Evolutionary conservation across 1,284 basidiomycete genomes (phyloP), one percentile per base, ranked within the genome.

Genomic region (Tilletia setariae): DNA sequence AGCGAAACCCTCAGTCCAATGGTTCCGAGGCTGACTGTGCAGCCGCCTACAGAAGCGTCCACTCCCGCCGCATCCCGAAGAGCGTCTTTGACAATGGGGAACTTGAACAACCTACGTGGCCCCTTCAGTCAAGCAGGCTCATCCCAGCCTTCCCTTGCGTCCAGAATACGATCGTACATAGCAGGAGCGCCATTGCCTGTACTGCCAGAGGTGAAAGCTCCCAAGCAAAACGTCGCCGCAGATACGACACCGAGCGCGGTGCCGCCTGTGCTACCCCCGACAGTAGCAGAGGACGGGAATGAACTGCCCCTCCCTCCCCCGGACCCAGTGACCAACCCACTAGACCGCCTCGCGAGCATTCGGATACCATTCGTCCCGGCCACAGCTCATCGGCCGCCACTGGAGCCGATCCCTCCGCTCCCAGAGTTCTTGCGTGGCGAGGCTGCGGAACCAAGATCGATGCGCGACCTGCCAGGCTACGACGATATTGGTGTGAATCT

Each of bases 381-480:
- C n/a, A 63, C 62, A 23, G 40, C 62, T 6, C 62, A 43, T 25
- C 62, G 62, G 16, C 62, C 62, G 15, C 62, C 40, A 15, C 25
- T 43, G 62, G 62, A 63, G 21, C 43, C 62, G n/a, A 63, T 46
- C 21, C 62, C 42, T 7, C 43, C 62, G 15, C 21, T 63, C 15
- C 62, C 62, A 21, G 62, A 43, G 42, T 46, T 44, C 40, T 44
- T 46, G 43, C 62, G 40, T 16, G 40, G 43, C 13, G 62, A 63
- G 16, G 43, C 40, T 16, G 19, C 9, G 15, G 62, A 63, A 28
- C 40, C 43, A 15, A 46, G 43, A n/a, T 44, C 62, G 13, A 46
- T 43, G 43, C 42, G 42, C 16, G 62, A 46, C 16, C 42, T 46
- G 21, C 40, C 62, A 44, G 42, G 43, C 8, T 44, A 46, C 42